Evolutionary conservation across 768 basidiomycete species (phyloP), one percentile per base, ranked within the genome.

Genomic region (Tylopilus rubrobrunneus): DNA sequence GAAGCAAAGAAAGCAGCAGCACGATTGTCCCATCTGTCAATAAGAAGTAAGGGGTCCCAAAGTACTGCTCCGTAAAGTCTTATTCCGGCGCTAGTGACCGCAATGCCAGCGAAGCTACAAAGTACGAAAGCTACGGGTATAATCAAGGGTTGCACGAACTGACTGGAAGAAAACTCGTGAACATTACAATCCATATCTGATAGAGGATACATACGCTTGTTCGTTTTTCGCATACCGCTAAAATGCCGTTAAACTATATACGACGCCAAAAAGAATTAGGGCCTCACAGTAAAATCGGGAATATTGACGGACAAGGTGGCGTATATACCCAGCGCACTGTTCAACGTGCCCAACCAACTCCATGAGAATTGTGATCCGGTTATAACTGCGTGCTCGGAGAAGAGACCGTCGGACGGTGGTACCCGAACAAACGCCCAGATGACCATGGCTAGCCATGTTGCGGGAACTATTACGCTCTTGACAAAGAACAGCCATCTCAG

Each of bases 1-100:
- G 88, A 77, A 7, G 81, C 82, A 65, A 95, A 94, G 76, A 94
- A 95, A 5, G 86, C 84, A 1, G 86, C 89, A 2, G 90, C 83
- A 51, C 93, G 85, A 70, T 89, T 93, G 60, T 88, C 81, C 91
- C 91, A 94, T 43, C 75, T 76, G 67, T 89, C 82, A 58, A 92
- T 86, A 49, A 93, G 80, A 46, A 34, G 34, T 9, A 73, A 75
- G 0, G 91, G 90, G 64, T 93, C 83, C 92, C 91, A 93, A 40
- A 79, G 70, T 53, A 79, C 76, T 36, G 73, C 69, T 23, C 86
- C 89, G 61, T 92, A 93, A 15, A 92, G 77, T 5, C 76, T 71
- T 56, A 85, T 78, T 21, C 86, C 88, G 0, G 89, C 86, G 9
- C 83, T 84, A 3, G 92, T 90, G 21, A 92, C 87, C 4, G 84